phyloP scores from a whole-genome alignment of 2,329 filamentous ascomycete genomes.

The Exophiala phaeomuriformis region DNA sequence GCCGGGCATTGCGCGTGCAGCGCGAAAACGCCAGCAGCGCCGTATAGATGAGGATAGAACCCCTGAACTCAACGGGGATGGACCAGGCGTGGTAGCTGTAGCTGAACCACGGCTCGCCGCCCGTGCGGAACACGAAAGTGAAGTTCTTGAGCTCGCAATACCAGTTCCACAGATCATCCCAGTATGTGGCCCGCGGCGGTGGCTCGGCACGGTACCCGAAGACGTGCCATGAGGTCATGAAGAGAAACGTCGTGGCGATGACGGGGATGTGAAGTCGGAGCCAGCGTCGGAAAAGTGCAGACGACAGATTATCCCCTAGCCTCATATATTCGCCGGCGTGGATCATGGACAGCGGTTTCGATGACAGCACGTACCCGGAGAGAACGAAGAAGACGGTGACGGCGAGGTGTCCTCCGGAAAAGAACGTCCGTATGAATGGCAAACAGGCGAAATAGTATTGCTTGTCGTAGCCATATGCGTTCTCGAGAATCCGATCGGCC shows the following conservation, averaged over 20 bases:
- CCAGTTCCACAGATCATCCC: slow-evolving; percentile 47
- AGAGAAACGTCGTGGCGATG: slow-evolving; percentile 38
- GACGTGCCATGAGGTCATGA: slow-evolving; percentile 48
- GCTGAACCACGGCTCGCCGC: slow-evolving; percentile 50
- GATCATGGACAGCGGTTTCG: slow-evolving; percentile 37
- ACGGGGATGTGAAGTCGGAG: slow-evolving; percentile 40
- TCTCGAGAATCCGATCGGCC: slow-evolving; percentile 43
- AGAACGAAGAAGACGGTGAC: slow-evolving; percentile 45
- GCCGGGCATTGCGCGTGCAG: slow-evolving; percentile 48
- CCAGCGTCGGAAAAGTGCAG: slow-evolving; percentile 38
- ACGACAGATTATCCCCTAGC: slow-evolving; percentile 44
- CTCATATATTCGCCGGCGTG: slow-evolving; percentile 38
- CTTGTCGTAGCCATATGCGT: slow-evolving; percentile 46
- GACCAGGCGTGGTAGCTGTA: slow-evolving; percentile 58
- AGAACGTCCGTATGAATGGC: slow-evolving; percentile 53
- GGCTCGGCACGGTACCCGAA: slow-evolving; percentile 44
- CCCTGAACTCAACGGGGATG: slow-evolving; percentile 57
- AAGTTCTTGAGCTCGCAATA: slow-evolving; percentile 59
- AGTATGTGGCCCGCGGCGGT: slow-evolving; percentile 37
- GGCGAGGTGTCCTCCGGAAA: slow-evolving; percentile 43
- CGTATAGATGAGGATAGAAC: slow-evolving; percentile 58
- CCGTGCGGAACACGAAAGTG: slow-evolving; percentile 57
- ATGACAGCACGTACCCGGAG: slow-evolving; percentile 43
- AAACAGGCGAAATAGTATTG: slow-evolving; percentile 47
- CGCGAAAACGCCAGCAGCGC: slow-evolving; percentile 51